A percentile compares a stretch with the other conserved stretches of the same genome.
Conservation (phyloP, 2,329 filamentous ascomycete genomes). For the Cladorrhinum sp. region DNA sequence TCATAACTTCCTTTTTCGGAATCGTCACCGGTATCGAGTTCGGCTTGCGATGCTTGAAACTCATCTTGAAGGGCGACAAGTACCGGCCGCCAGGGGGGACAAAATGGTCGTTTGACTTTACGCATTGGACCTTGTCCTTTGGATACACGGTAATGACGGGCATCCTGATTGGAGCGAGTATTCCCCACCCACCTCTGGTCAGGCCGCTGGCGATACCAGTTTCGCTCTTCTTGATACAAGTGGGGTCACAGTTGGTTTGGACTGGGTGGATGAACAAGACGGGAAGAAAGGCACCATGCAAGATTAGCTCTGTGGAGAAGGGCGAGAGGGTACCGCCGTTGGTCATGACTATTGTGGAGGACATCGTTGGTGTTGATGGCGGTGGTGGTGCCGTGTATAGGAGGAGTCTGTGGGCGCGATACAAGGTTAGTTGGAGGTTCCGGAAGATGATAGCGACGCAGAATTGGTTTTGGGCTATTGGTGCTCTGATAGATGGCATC, state of each 20-base stretch:
- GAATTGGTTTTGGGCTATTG: constrained; percentile 57
- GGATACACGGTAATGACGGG: constrained; percentile 50
- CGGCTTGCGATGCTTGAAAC: constrained; percentile 45
- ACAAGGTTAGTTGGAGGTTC: constrained; percentile 53
- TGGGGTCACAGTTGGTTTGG: constrained; percentile 42
- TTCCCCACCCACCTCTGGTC: constrained; percentile 47
- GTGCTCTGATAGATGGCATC: constrained; percentile 45
- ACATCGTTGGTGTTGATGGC: constrained; percentile 65
- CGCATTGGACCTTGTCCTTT: constrained; percentile 45
- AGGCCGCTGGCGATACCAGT: constrained; percentile 51
- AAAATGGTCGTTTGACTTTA: constrained; percentile 50
- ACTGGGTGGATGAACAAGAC: constrained; percentile 38
- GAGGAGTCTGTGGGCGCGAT: constrained; percentile 48
- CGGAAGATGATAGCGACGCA: constrained; percentile 51
- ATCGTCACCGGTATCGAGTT: constrained; percentile 55
- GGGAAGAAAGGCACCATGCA: constrained; percentile 50
- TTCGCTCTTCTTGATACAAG: constrained; percentile 48
- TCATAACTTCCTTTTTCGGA: constrained; percentile 55
- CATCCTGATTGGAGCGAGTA: constrained; percentile 49
- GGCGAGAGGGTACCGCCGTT: constrained; percentile 58
- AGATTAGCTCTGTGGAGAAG: constrained; percentile 61
- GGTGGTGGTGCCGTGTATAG: constrained; percentile 55
- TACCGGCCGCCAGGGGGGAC: constrained; percentile 50
- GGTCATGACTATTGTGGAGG: constrained; percentile 64
- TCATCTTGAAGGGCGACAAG: constrained; percentile 47